Evolutionary conservation across 2,329 filamentous ascomycete genomes (phyloP).

Genomic region (Verticillium nubilum): DNA sequence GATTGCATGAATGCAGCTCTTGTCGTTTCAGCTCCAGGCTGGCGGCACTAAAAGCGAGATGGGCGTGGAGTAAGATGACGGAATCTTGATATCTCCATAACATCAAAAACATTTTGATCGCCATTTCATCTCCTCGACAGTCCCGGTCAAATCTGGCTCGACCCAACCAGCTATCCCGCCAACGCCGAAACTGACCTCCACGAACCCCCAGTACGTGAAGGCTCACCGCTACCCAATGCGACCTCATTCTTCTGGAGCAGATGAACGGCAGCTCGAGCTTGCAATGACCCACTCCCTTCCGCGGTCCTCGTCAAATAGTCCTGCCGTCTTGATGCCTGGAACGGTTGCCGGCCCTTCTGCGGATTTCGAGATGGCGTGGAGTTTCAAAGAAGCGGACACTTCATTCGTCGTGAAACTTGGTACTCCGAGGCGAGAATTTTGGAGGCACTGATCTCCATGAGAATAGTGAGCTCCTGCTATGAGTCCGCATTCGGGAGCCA

Average conservation of each 20-base stretch:
- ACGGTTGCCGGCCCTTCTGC: neutral
- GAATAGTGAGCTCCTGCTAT: slow-evolving; percentile 10
- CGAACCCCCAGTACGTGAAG: neutral
- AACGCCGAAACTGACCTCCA: neutral
- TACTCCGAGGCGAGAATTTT: slow-evolving; percentile 5
- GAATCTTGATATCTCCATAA: neutral
- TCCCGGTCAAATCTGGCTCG: neutral
- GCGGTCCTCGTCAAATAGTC: neutral
- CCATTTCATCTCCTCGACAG: neutral
- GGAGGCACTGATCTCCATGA: slow-evolving; percentile 9
- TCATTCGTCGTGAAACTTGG: slow-evolving; percentile 11
- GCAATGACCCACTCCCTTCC: neutral
- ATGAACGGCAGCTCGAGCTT: neutral
- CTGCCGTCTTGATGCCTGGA: neutral
- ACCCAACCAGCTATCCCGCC: neutral
- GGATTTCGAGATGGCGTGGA: slow-evolving; percentile 4
- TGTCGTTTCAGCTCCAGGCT: too few species aligned
- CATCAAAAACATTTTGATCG: neutral
- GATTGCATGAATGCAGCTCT: neutral
- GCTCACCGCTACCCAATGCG: neutral
- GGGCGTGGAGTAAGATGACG: too few species aligned
- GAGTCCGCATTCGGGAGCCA: too few species aligned
- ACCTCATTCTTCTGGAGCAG: neutral
- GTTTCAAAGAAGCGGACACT: slow-evolving; percentile 10
- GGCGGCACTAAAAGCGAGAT: neutral